These are phyloP conservation scores for Rhytidhysteron rufulum DNA, from an alignment of 2,329 filamentous ascomycete genomes.

Conservation along the genomic window DNA sequence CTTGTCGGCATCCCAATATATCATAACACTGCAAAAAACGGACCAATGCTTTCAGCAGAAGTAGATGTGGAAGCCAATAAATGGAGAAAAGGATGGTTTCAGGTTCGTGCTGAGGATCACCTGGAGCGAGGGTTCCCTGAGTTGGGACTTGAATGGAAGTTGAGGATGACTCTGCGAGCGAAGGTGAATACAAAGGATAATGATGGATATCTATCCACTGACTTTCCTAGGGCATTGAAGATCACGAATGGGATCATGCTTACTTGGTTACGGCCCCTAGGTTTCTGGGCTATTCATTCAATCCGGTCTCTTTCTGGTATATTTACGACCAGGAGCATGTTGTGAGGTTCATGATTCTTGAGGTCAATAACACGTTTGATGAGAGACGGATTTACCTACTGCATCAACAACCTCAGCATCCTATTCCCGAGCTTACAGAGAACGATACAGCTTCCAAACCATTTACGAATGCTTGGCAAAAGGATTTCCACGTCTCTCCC, in stretches of 20 bases:
- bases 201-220: constrained; percentile 57
- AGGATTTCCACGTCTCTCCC: constrained; percentile 73
- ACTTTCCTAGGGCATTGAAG: constrained; percentile 51
- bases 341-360: constrained; percentile 63
- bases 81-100: constrained; percentile 50
- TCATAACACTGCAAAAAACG: constrained; percentile 54
- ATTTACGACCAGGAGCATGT: constrained; percentile 59
- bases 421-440: no score
- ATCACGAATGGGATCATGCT: constrained; percentile 59
- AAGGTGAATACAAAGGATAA: constrained; percentile 58
- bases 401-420: constrained; percentile 38
- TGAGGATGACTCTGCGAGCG: constrained; percentile 55
- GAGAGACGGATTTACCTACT: constrained; percentile 66
- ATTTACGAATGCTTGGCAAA: constrained; percentile 56
- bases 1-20: constrained; percentile 64
- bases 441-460: constrained; percentile 11
- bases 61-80: constrained; percentile 16
- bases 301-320: constrained; percentile 77
- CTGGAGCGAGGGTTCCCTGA: constrained; percentile 52
- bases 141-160: constrained; percentile 59
- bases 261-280: constrained; percentile 69
- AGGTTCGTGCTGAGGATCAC: constrained; percentile 59
- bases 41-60: constrained; percentile 50
- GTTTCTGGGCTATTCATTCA: constrained; percentile 69
- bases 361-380: constrained; percentile 75